Percentiles rank a stretch among this genome's conserved stretches.
phyloP scores from a whole-genome alignment of 2,329 filamentous ascomycete species.

The Apiospora pterosperma region DNA sequence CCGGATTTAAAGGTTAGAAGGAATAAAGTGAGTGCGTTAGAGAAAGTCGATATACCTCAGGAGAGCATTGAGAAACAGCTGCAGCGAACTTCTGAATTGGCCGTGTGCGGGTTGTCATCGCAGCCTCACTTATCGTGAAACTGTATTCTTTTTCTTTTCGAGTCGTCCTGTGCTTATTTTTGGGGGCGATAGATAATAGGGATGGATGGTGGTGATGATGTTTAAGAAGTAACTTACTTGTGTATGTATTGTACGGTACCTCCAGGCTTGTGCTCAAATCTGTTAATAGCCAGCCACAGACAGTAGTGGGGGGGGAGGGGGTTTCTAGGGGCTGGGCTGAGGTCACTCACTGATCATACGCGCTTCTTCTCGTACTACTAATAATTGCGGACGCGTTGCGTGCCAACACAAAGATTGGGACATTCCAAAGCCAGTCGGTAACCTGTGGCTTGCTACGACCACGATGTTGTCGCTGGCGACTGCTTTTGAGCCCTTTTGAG shows the following conservation, averaged over 20 bases:
- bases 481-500: background rate
- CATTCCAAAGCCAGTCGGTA: background rate
- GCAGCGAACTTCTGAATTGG: conserved; percentile 54
- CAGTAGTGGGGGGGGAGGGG: no score
- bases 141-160: background rate
- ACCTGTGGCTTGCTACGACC: background rate
- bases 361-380: no score
- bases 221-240: no score
- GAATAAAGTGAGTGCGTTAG: background rate
- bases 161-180: background rate
- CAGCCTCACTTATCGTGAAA: background rate
- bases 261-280: no score
- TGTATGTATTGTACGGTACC: no score
- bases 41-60: conserved; percentile 39
- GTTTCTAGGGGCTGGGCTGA: no score
- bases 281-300: no score
- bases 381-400: background rate
- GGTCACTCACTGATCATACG: no score
- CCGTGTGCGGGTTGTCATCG: conserved; percentile 36
- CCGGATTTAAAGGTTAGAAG: background rate
- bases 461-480: background rate
- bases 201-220: no score
- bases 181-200: background rate
- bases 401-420: background rate
- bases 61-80: conserved; percentile 52